phyloP scores from a whole-genome alignment of 2,329 filamentous ascomycete genomes.

The Penicillium expansum region DNA sequence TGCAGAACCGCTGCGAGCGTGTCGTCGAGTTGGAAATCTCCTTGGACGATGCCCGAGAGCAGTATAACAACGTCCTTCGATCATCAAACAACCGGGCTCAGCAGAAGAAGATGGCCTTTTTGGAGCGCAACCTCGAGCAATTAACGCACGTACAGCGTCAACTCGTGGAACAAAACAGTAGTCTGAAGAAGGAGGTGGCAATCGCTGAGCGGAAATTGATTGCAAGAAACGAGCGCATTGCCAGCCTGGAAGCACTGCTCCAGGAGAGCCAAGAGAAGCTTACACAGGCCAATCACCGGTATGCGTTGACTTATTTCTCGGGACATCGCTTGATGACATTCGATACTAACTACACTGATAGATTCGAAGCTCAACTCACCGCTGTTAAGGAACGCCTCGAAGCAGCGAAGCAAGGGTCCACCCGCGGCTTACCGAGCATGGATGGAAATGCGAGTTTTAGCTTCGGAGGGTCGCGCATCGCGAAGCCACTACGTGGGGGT shows the following conservation, averaged over 20 bases:
- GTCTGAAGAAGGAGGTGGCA: conserved; percentile 97
- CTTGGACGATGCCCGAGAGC: conserved; percentile 92
- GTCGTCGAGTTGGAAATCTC: conserved; percentile 98
- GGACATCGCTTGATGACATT: conserved; percentile 1
- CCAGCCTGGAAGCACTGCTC: conserved; percentile 84
- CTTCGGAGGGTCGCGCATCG: conserved; percentile 62
- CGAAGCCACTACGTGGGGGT: conserved; percentile 61
- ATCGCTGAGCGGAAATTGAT: conserved; percentile 97
- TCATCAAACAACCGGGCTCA: conserved; percentile 97
- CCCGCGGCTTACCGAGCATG: conserved; percentile 71
- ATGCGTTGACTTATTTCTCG: conserved; percentile 42
- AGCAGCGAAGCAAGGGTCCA: conserved; percentile 87
- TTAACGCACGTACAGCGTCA: conserved; percentile 96
- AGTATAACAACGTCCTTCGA: conserved; percentile 97
- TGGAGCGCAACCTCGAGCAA: conserved; percentile 97
- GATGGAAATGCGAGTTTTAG: conserved; percentile 68
- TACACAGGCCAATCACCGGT: conserved; percentile 96
- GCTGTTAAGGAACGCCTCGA: conserved; percentile 98
- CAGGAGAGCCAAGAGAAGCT: conserved; percentile 99
- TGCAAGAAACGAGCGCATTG: conserved; percentile 93
- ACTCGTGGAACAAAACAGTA: conserved; percentile 95
- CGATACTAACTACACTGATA: conserved; percentile 41
- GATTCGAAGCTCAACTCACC: conserved; percentile 94
- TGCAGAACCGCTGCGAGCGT: conserved; percentile 96
- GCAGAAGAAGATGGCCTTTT: conserved; percentile 99